Base-by-base conservation (phyloP, 257 asterid genomes). In the Solanum pimpinellifolium region DNA sequence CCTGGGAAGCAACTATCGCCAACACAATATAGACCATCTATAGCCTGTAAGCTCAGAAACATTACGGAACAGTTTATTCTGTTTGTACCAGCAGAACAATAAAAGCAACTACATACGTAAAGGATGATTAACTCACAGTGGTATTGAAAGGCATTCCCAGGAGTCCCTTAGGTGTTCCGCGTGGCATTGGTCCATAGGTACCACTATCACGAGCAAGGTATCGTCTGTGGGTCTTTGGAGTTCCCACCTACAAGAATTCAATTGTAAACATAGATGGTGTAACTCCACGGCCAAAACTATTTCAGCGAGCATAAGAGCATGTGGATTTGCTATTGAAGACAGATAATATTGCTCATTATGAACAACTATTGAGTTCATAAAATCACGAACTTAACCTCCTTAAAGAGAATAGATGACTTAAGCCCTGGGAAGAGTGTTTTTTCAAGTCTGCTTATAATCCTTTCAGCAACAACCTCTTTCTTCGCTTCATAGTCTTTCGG, bases 1-100 rank as follows among this genome's bases (percentile, higher is more conserved):
- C 99, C 99, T 1, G 99, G 99, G 90, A 97, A 97, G 92, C 99
- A 96, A 91, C 99, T 97, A 91, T 97, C 99, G 86, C 99, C 99
- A 74, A 97, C 98, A 86, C 99, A 97, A 90, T 96, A 96, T 89
- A 97, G 92, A 87, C 99, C 98, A 88, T 95, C 87, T 86, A 97
- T 84, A 65, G 97, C 98, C 99, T 96, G 94, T 87, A 90, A 88
- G 74, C 41, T 82, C 74, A 85, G 6, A 89, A 83, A 31, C 83
- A 69, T 47, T 81, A 78, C 5, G 66, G 89, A 84, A 29, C 83
- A 86, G 62, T 87, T 86, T 47, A 83, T 41, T 83, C 73, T 33
- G 56, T 46, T 47, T 2, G 37, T 37, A 44, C n/a, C 70, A 86
- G 33, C 7, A 81, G 44, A 49, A 21, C 33, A 25, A 49, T n/a